These are phyloP conservation scores for Monilinia aucupariae DNA, from an alignment of 2,329 filamentous ascomycete genomes.

Conservation along the genomic window DNA sequence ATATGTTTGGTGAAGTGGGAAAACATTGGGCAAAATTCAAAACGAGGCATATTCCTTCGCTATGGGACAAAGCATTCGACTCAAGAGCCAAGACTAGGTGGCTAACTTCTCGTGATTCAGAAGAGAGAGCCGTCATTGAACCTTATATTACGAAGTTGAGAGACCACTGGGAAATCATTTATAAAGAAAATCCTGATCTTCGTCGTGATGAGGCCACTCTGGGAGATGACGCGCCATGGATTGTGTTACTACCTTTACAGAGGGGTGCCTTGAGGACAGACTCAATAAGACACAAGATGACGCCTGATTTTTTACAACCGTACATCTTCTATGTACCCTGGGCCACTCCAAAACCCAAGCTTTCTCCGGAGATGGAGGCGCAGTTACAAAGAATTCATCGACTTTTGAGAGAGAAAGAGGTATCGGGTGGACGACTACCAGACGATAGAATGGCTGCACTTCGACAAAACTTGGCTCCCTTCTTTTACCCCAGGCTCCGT, in stretches of 20 bases:
- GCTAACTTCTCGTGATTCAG: neutral
- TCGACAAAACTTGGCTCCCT: constrained; percentile 1
- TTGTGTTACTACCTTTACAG: constrained; percentile 4
- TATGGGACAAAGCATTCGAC: constrained; percentile 1
- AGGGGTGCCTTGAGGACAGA: constrained; percentile 7
- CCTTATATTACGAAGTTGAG: neutral
- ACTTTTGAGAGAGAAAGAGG: neutral
- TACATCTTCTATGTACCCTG: constrained; percentile 9
- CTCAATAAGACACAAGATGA: neutral
- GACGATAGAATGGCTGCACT: neutral
- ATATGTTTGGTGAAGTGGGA: constrained; percentile 6
- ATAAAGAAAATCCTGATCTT: neutral
- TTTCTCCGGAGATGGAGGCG: neutral
- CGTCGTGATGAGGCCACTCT: neutral
- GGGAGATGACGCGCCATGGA: neutral
- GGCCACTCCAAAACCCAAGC: neutral
- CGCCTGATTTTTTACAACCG: neutral
- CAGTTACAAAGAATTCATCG: constrained; percentile 3
- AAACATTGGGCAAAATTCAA: constrained; percentile 3
- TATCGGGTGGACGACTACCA: neutral
- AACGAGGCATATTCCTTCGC: constrained; percentile 1
- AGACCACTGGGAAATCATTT: neutral
- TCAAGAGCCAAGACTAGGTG: neutral
- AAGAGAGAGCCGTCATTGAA: neutral
- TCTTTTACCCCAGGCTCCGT: constrained; percentile 7